Conservation (phyloP, 1,139 yeast genomes). For the Kurtzmaniella natalensis region DNA sequence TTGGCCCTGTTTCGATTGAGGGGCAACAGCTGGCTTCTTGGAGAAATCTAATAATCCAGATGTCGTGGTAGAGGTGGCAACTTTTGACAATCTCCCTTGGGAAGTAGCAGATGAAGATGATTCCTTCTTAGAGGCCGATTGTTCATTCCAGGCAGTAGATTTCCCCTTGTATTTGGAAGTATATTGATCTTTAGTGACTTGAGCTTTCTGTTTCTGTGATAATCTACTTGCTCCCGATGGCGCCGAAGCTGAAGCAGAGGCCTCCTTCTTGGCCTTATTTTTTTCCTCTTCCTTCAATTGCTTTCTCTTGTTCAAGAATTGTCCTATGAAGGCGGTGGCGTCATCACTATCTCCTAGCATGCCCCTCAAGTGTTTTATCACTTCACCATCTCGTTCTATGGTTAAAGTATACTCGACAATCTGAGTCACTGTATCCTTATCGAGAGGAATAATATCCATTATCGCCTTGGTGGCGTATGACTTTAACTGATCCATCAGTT, state of each 20-base stretch:
- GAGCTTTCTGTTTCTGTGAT: neutral
- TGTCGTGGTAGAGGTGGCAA: slow-evolving; percentile 26
- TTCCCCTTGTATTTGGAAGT: too few species aligned
- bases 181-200: neutral
- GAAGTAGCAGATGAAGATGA: slow-evolving; percentile 14
- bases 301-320: slow-evolving; percentile 19
- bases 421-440: slow-evolving; percentile 24
- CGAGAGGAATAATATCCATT: slow-evolving; percentile 43
- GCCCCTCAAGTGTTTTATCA: slow-evolving; percentile 46
- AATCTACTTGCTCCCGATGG: neutral
- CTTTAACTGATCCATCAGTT: slow-evolving; percentile 18
- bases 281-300: slow-evolving; percentile 4
- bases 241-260: too few species aligned
- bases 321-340: slow-evolving; percentile 34
- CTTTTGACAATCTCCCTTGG: slow-evolving; percentile 17
- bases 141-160: slow-evolving; percentile 10
- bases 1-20: slow-evolving; percentile 17
- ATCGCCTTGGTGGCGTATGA: slow-evolving; percentile 30
- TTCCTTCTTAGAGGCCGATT: slow-evolving; percentile 17
- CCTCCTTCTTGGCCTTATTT: neutral
- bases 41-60: slow-evolving; percentile 31
- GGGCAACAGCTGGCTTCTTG: slow-evolving; percentile 18
- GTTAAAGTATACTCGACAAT: slow-evolving; percentile 46
- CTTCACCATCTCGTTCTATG: slow-evolving; percentile 37
- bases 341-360: slow-evolving; percentile 51